These are phyloP conservation scores for Halophytophthora polymorphica DNA, from an alignment of 352 stramenopile genomes.

Conservation along the genomic window DNA sequence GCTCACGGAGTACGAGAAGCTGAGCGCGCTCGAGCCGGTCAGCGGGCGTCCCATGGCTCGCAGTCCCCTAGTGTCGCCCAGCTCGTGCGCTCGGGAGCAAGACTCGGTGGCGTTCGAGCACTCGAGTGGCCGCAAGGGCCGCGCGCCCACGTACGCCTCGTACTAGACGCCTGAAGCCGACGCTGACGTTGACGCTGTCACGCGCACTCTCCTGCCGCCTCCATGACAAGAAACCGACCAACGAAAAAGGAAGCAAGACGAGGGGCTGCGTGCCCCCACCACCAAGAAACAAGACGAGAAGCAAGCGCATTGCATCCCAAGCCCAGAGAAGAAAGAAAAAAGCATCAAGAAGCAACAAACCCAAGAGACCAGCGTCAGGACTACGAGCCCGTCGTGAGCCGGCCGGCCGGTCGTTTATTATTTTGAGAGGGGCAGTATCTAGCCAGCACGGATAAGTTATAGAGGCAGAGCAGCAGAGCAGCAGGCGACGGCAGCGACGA, in stretches of 20 bases:
- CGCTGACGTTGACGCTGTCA: background rate
- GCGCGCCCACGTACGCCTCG: constrained; percentile 4
- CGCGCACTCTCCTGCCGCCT: constrained; percentile 11
- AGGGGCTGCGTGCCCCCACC: constrained; percentile 12
- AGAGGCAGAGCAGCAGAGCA: constrained; percentile 9
- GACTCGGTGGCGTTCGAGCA: background rate
- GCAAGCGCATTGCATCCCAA: background rate
- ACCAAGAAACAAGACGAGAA: constrained; percentile 17
- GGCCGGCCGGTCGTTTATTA: constrained; percentile 22
- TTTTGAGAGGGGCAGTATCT: constrained; percentile 33
- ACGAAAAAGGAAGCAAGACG: constrained; percentile 34
- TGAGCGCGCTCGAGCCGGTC: constrained; percentile 1
- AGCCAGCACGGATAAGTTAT: constrained; percentile 16
- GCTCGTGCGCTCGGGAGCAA: constrained; percentile 4
- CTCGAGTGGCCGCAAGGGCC: background rate
- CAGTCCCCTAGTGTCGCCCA: background rate
- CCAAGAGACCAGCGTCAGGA: constrained; percentile 13
- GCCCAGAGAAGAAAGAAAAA: constrained; percentile 25
- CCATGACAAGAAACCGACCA: constrained; percentile 10
- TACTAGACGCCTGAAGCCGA: constrained; percentile 12
- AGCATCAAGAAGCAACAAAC: constrained; percentile 1
- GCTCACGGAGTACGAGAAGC: constrained; percentile 31
- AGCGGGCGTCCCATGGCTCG: too few relatives aligned
- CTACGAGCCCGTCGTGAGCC: constrained; percentile 4
- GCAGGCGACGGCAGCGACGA: constrained; percentile 7